A percentile compares a stretch with the other conserved stretches of the same genome.
Conservation (phyloP, 805 yeast genomes). For the Kazachstania viticola region DNA sequence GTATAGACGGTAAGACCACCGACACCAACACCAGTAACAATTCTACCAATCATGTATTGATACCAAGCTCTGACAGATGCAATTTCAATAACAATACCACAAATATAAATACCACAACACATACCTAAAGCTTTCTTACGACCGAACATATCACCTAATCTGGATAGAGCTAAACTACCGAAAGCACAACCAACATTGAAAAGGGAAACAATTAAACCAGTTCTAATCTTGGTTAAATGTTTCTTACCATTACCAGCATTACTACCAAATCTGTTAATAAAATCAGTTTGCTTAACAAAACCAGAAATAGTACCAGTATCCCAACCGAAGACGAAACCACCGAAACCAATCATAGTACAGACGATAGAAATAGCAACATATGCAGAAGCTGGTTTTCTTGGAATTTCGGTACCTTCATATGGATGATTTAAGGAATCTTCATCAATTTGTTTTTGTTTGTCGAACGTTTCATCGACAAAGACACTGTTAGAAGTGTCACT, state of each 20-base stretch:
- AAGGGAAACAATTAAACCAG: slow-evolving; percentile 41
- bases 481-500: too few relatives aligned
- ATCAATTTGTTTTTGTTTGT: too few relatives aligned
- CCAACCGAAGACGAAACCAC: slow-evolving; percentile 66
- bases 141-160: slow-evolving; percentile 48
- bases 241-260: slow-evolving; percentile 13
- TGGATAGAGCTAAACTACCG: slow-evolving; percentile 53
- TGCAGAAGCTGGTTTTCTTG: too few relatives aligned
- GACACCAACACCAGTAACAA: slow-evolving; percentile 60
- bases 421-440: too few relatives aligned
- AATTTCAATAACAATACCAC: slow-evolving; percentile 51
- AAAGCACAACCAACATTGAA: slow-evolving; percentile 63
- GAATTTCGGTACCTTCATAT: too few relatives aligned
- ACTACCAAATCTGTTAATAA: slow-evolving; percentile 40
- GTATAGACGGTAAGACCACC: slow-evolving; percentile 65
- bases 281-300: slow-evolving; percentile 49
- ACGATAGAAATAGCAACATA: too few relatives aligned
- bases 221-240: slow-evolving; percentile 30
- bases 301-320: slow-evolving; percentile 74
- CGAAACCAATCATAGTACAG: slow-evolving; percentile 31
- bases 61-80: slow-evolving; percentile 42
- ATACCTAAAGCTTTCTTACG: slow-evolving; percentile 47
- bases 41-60: slow-evolving; percentile 54
- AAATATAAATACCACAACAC: slow-evolving; percentile 42
- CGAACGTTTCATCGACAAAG: too few relatives aligned